Base-by-base conservation (phyloP, 2,329 filamentous ascomycete genomes). In the Fusarium chlamydosporum region DNA sequence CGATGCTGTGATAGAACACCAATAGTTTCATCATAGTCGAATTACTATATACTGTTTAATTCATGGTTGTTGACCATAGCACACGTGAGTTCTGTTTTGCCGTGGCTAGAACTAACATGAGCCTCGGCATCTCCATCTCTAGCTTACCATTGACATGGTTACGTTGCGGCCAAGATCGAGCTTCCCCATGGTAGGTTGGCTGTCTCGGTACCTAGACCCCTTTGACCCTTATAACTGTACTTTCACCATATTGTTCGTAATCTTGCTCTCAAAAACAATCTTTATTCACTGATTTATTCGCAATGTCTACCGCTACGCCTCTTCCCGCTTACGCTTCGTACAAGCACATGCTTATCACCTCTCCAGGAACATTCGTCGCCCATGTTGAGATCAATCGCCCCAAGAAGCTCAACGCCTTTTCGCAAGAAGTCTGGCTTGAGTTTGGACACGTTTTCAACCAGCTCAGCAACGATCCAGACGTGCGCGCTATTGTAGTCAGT, bases 361-460 rank as follows among this genome's bases (percentile, higher is more conserved):
- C 89, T 41, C 92, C 94, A 0, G 75, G 82, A 37, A 85, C 90
- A 75, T 89, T 89, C 82, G 90, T 97, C 48, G 92, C 90, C n/a
- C 93, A 97, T 78, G 91, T 98, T 61, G 91, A 97, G 81, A 97
- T 97, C 81, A 94, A 96, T 82, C 88, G 94, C 2, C 89, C 94
- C 2, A 80, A 88, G 70, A 97, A 97, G 82, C 83, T 97, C 78
- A 98, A 98, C 79, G 89, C 94, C 68, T 97, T 97, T 79, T 86
- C 89, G 70, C 89, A 93, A 77, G 82, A 88, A 55, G 95, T 97
- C 89, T 97, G 94, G 93, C 82, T 90, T 54, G 93, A 97, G 82
- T 85, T 97, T 67, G 88, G 89, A 56, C 75, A 79, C 13, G 84
- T 96, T 71, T 96, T 98, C 82, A 79, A 83, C 58, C 84, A 86